These are phyloP conservation scores for Cyclanthera cordifolia DNA, from an alignment of 306 rosid genomes.

Conservation along the genomic window DNA sequence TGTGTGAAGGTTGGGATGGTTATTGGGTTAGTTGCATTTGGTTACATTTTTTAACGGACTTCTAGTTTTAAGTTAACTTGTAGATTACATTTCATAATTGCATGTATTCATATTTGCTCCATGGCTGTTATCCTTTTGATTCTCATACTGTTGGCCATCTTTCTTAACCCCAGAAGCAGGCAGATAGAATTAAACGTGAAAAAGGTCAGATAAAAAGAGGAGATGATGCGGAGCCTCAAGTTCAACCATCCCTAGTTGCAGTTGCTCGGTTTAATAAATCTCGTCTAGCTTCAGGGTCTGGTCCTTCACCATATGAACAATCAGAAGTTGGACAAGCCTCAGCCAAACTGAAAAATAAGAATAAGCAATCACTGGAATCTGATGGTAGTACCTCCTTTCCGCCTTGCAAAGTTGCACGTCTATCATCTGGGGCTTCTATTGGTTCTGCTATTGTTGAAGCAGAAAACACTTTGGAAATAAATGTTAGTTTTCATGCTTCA, in stretches of 20 bases:
- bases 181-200: constrained; percentile 79
- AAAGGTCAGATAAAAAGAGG: constrained; percentile 68
- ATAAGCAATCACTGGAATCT: constrained; percentile 10
- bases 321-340: constrained; percentile 24
- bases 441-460: constrained; percentile 95
- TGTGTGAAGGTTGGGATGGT: neutral
- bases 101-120: neutral
- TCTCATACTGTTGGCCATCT: neutral
- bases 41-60: neutral
- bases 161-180: constrained; percentile 45
- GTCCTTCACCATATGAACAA: constrained; percentile 59
- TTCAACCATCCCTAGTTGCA: constrained; percentile 65
- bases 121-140: neutral
- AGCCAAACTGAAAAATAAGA: constrained; percentile 13
- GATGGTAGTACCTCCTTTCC: constrained; percentile 21
- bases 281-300: constrained; percentile 88
- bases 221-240: constrained; percentile 63
- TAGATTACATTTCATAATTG: neutral
- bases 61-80: constrained; percentile 3
- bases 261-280: constrained; percentile 70
- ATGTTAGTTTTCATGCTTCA: constrained; percentile 56
- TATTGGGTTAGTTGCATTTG: neutral
- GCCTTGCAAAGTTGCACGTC: constrained; percentile 42
- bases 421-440: constrained; percentile 40
- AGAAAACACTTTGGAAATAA: constrained; percentile 57